These are phyloP conservation scores for Terfezia claveryi DNA, from an alignment of 495 filamentous ascomycete genomes.

Conservation along the genomic window DNA sequence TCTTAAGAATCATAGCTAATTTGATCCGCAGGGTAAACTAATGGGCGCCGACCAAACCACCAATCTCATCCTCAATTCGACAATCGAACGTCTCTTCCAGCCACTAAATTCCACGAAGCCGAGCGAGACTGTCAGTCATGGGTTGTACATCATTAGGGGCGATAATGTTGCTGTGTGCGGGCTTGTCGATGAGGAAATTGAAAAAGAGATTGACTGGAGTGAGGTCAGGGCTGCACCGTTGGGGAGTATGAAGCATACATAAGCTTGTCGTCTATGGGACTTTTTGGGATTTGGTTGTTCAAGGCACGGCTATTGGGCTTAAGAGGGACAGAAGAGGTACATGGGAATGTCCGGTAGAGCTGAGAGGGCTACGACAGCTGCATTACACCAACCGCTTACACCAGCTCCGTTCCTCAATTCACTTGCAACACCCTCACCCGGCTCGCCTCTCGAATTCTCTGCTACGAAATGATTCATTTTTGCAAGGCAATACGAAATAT, in stretches of 20 bases:
- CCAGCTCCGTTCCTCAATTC: no score
- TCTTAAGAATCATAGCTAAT: no score
- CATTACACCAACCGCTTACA: no score
- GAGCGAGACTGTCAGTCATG: constrained; percentile 60
- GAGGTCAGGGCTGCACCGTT: constrained; percentile 72
- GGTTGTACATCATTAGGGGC: constrained; percentile 77
- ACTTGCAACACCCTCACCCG: no score
- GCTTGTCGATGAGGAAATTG: constrained; percentile 69
- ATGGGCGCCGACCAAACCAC: constrained; percentile 78
- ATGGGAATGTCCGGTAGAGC: neutral
- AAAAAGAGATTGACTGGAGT: constrained; percentile 71
- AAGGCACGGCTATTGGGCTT: neutral
- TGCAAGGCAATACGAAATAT: no score
- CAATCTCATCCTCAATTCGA: constrained; percentile 68
- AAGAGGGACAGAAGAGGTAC: neutral
- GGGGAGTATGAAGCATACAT: constrained; percentile 58
- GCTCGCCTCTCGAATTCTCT: no score
- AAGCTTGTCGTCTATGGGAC: constrained; percentile 12
- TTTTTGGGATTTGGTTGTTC: neutral
- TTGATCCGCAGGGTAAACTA: constrained; percentile 34
- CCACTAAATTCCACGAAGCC: constrained; percentile 32
- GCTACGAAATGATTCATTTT: no score
- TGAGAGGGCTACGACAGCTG: neutral
- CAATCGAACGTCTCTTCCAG: constrained; percentile 76
- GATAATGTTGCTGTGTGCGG: constrained; percentile 89